Conservation (phyloP, 192 early-diverging fungal species). For the Backusella psychrophila region DNA sequence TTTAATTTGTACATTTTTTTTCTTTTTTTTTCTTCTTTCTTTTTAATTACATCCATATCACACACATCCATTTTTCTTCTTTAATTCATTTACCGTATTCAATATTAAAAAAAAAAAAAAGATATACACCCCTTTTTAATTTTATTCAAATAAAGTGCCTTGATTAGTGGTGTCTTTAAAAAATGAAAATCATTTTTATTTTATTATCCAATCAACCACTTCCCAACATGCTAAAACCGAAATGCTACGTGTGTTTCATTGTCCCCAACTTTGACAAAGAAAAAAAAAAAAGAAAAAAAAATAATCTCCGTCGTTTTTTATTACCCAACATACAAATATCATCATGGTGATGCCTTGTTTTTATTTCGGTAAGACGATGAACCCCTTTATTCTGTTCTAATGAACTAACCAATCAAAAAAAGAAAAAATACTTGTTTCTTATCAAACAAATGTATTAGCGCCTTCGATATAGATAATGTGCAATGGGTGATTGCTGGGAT, state of each 20-base stretch:
- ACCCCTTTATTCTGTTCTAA: not conserved
- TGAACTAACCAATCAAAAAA: not conserved
- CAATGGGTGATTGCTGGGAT: not conserved
- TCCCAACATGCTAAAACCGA: not conserved
- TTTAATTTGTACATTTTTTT: not conserved
- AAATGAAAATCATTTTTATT: not conserved
- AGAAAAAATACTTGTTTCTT: too few species aligned
- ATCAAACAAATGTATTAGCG: not conserved
- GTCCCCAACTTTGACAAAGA: not conserved
- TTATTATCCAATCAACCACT: not conserved
- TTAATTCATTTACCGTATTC: not conserved
- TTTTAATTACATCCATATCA: not conserved
- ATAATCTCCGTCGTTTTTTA: not conserved
- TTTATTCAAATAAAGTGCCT: not conserved
- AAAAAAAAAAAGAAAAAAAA: not conserved
- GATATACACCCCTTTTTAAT: not conserved
- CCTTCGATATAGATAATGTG: not conserved
- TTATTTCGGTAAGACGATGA: not conserved
- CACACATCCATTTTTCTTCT: not conserved
- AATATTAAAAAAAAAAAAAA: not conserved
- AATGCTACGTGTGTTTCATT: not conserved
- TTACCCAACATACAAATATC: not conserved
- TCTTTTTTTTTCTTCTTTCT: not conserved
- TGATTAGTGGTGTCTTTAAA: not conserved
- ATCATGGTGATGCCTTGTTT: too few species aligned